phyloP scores from a whole-genome alignment of 306 rosid species.

The Quercus alba region DNA sequence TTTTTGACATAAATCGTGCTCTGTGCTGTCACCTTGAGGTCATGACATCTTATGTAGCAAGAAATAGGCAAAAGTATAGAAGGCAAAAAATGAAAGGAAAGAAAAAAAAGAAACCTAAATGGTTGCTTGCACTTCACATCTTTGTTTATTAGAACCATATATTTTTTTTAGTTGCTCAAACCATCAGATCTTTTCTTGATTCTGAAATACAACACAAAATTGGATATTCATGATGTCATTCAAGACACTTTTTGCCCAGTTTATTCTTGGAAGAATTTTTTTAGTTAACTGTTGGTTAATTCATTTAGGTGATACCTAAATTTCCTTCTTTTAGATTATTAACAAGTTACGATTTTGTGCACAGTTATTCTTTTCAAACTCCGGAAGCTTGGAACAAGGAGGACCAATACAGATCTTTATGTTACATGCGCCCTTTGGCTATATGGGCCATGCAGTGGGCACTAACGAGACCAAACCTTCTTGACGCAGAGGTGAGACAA shows the following conservation, averaged over 20 bases:
- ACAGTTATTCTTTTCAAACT: constrained; percentile 86
- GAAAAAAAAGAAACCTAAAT: not conserved
- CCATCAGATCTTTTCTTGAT: not conserved
- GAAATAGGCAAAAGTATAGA: not conserved
- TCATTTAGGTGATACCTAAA: not conserved
- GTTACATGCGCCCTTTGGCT: constrained; percentile 94
- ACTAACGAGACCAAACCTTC: constrained; percentile 44
- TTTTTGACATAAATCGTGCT: not conserved
- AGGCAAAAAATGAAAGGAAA: not conserved
- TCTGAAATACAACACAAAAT: too few relatives aligned
- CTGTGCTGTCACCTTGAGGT: not conserved
- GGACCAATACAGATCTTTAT: constrained; percentile 64
- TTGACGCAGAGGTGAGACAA: constrained; percentile 24
- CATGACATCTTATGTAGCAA: not conserved
- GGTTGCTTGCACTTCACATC: not conserved
- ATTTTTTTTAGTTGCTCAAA: not conserved
- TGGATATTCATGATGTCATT: not conserved
- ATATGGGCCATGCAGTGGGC: constrained; percentile 99
- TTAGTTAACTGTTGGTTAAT: not conserved
- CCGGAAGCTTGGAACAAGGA: constrained; percentile 84
- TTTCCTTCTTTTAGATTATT: constrained; percentile 2
- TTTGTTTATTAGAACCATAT: not conserved
- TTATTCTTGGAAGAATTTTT: not conserved
- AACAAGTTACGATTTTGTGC: constrained; percentile 21
- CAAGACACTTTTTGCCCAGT: not conserved